Base-by-base conservation (phyloP, 805 yeast species). In the Wickerhamiella azymoides region DNA sequence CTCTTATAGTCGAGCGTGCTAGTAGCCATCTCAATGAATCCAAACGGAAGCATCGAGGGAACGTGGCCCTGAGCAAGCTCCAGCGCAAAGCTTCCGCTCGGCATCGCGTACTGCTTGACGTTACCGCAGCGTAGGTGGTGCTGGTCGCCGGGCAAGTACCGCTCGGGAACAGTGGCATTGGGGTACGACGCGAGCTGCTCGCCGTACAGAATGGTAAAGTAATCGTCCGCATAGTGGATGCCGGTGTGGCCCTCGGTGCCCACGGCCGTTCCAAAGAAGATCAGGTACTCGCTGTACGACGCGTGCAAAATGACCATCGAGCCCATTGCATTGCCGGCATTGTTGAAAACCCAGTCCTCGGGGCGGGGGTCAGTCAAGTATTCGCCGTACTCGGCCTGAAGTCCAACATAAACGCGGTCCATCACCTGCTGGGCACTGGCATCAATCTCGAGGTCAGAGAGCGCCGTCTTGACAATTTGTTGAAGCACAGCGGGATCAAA, bases 21-120 rank as follows among this genome's bases (percentile, higher is more conserved):
- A 45, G 80, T 72, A 49, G 81, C 57, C 4, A 81, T 75, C 60
- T 85, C 94, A 42, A 84, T 67, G 65, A 89, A 77, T 0, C 98
- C 98, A 62, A 92, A 92, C 17, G 97, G 97, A 50, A 92, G 71
- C 98, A 92, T 92, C 37, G 89, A 80, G 30, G 98, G 97, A 53
- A 92, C 84, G 94, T 95, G 92, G 49, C 98, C 98, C 68, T 89
- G 97, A 7, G 98, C 98, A 57, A 89, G 72, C 62, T 92, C 98
- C 53, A 92, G 68, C 10, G 98, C 96, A 64, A 79, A 92, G 0
- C 83, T 71, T 32, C 81, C 94, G 26, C 74, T 62, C 1, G 84
- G 80, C 94, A 92, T 84, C 24, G 77, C 54, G 63, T 92, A 92
- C 65, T 92, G 98, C 65, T 84, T 85, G 54, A 76, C 74, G 38